Base-by-base conservation (phyloP, 352 stramenopile genomes). In the Achlya hypogyna region DNA sequence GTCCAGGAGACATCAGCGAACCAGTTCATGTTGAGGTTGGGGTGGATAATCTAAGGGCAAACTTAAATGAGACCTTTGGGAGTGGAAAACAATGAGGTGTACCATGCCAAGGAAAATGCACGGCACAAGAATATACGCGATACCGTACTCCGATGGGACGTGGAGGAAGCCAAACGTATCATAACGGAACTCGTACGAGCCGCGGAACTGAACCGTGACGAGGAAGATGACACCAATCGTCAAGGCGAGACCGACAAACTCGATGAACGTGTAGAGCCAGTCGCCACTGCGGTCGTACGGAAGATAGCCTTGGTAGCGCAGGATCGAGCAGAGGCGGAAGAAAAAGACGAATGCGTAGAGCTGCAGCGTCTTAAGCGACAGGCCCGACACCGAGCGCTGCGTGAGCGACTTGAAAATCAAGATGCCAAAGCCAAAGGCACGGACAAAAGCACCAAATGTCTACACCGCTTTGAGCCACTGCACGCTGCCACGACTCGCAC, bases 351-450 rank as follows among this genome's bases (percentile, higher is more conserved):
- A 87, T 45, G 76, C 86, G 68, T 99, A 99, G 12, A 98, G 76
- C 77, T 99, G 89, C 75, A 99, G 72, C 32, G 95, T 99, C 84
- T 99, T 99, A 28, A 98, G 73, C 40, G 94, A 98, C 10, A 99
- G 74, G 0, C 91, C 91, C 14, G 91, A 87, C 28, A 96, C 90
- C 2, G 89, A 89, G 53, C 88, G 79, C 68, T 94, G 92, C 69
- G 91, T 97, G 64, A 97, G 97, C 5, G 89, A 95, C 77, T 98
- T 98, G 58, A 97, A 91, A 73, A 98, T 96, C 23, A 98, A 76
- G 72, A 98, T 95, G 29, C 79, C 82, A 75, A 97, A 96, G 53
- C 82, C 88, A 64, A 97, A 97, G 16, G 83, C 82, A 40, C 88
- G 87, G 59, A 92, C 87, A 63, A 96, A 90, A 9, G 88, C 81